Evolutionary conservation across 2,329 filamentous ascomycete genomes (phyloP).

Genomic region (Cytospora schulzeri): DNA sequence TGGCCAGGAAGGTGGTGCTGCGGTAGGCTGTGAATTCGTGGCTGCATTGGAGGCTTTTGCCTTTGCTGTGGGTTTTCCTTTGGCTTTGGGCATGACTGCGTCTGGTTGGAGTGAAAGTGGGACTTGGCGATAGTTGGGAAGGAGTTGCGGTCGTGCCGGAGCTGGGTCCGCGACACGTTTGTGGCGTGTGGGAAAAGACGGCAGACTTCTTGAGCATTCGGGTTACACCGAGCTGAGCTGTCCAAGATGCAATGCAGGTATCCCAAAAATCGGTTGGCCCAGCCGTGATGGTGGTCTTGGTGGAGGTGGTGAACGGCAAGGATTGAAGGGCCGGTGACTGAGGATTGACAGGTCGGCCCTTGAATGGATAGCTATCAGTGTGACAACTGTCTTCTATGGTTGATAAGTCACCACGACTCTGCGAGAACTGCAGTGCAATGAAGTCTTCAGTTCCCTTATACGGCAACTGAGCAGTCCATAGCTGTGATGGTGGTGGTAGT

Average conservation of each 20-base stretch:
- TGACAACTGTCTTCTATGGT: no score
- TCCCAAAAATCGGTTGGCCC: background rate
- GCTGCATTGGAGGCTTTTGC: conserved; percentile 15
- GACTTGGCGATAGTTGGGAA: no score
- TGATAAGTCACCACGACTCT: no score
- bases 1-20: conserved; percentile 63
- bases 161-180: background rate
- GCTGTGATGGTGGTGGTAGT: no score
- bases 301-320: background rate
- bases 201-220: background rate
- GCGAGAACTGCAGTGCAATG: background rate
- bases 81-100: conserved; percentile 25
- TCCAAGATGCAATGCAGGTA: background rate
- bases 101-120: background rate
- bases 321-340: background rate
- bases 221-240: background rate
- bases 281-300: no score
- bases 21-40: conserved; percentile 28
- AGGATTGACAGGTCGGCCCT: no score
- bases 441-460: background rate
- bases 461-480: no score
- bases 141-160: background rate
- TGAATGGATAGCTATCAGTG: no score
- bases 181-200: background rate
- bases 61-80: conserved; percentile 29